phyloP scores from a whole-genome alignment of 2,329 filamentous ascomycete species.

The Cytospora mali region DNA sequence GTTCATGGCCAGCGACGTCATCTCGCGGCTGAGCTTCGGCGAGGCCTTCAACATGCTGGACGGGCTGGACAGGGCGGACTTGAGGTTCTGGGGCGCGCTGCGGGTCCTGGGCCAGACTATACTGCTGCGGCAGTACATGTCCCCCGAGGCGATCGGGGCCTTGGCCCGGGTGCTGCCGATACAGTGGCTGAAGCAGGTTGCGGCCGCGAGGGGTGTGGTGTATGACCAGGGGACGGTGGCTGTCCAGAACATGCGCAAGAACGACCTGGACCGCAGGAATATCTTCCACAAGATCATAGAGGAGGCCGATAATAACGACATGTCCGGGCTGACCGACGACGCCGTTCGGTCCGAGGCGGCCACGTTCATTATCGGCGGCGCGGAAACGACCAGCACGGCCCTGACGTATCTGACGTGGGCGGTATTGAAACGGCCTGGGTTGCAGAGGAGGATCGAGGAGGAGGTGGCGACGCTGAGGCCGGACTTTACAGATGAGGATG shows the following conservation, averaged over 20 bases:
- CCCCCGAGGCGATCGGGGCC: constrained; percentile 12
- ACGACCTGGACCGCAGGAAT: constrained; percentile 26
- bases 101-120: constrained; percentile 14
- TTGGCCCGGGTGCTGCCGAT: constrained; percentile 18
- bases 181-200: constrained; percentile 17
- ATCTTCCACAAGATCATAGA: constrained; percentile 34
- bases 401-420: constrained; percentile 44
- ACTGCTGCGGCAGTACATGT: constrained; percentile 19
- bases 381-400: constrained; percentile 46
- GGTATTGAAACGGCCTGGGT: constrained; percentile 28
- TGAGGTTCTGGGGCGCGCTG: constrained; percentile 18
- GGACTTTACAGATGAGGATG: constrained; percentile 34
- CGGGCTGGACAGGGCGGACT: constrained; percentile 37
- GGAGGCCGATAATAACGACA: constrained; percentile 32
- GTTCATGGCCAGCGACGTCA: constrained; percentile 49
- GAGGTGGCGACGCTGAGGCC: constrained; percentile 33
- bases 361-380: constrained; percentile 45
- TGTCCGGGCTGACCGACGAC: constrained; percentile 29
- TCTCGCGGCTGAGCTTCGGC: constrained; percentile 48
- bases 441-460: constrained; percentile 32
- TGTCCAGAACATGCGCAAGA: constrained; percentile 26
- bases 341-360: constrained; percentile 41
- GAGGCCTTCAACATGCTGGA: constrained; percentile 49
- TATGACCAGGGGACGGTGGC: constrained; percentile 26
- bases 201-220: constrained; percentile 26